phyloP scores from a whole-genome alignment of 139 green algal genomes.

The Eudorina sp. region DNA sequence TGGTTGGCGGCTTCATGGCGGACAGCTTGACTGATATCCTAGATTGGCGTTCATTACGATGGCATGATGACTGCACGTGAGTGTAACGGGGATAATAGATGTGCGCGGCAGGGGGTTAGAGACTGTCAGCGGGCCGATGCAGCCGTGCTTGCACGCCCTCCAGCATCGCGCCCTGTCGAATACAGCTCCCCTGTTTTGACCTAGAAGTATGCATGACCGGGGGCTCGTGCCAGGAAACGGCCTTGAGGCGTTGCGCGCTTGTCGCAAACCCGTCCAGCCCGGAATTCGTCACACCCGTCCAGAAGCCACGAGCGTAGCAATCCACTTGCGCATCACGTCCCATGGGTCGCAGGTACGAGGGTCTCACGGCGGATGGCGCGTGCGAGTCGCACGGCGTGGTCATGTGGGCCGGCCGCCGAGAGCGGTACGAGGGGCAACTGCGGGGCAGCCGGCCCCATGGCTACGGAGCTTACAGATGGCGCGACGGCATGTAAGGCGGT shows the following conservation, averaged over 20 bases:
- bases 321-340: background rate
- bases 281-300: too few relatives aligned
- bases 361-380: conserved; percentile 66
- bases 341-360: conserved; percentile 54
- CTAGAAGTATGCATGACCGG: too few relatives aligned
- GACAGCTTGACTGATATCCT: too few relatives aligned
- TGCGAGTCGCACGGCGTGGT: conserved; percentile 72
- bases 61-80: conserved; percentile 37
- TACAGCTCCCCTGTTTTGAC: too few relatives aligned
- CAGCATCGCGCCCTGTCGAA: too few relatives aligned
- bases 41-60: conserved; percentile 37
- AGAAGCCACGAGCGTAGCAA: background rate
- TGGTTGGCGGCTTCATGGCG: too few relatives aligned
- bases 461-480: conserved; percentile 76
- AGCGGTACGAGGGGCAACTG: conserved; percentile 74
- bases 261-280: too few relatives aligned
- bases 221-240: too few relatives aligned
- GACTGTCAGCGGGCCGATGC: too few relatives aligned
- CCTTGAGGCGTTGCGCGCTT: too few relatives aligned
- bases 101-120: too few relatives aligned
- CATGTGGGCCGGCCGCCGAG: background rate
- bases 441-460: conserved; percentile 70
- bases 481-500: conserved; percentile 68
- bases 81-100: background rate
- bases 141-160: too few relatives aligned